Evolutionary conservation across 2,329 filamentous ascomycete species (phyloP).

Genomic region (Chrysosphaeria jannelii): DNA sequence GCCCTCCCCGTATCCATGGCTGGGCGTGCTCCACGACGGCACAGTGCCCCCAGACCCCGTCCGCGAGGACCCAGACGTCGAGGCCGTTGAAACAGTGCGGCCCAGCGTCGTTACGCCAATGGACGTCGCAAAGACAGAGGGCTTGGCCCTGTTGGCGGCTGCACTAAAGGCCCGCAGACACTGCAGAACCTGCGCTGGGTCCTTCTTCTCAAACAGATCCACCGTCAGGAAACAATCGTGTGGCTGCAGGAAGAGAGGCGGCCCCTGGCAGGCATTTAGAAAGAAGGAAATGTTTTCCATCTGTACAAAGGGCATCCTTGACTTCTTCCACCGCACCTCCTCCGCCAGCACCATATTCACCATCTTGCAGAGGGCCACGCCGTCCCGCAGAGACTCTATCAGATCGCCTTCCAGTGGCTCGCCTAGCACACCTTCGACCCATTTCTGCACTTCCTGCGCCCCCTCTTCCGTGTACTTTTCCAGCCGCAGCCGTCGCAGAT

Average conservation of each 20-base stretch:
- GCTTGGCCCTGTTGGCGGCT: constrained; percentile 45
- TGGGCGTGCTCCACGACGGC: constrained; percentile 93
- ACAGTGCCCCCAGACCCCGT: constrained; percentile 78
- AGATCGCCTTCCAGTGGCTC: constrained; percentile 49
- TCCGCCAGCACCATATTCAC: constrained; percentile 51
- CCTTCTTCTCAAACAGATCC: constrained; percentile 83
- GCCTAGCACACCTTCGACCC: constrained; percentile 61
- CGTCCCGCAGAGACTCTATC: constrained; percentile 66
- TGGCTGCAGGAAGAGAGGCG: constrained; percentile 61
- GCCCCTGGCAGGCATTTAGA: constrained; percentile 56
- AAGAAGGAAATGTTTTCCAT: constrained; percentile 99
- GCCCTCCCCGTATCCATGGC: constrained; percentile 95
- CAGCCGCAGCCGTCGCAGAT: constrained; percentile 76
- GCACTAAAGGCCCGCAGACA: constrained; percentile 80
- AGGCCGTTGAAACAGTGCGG: constrained; percentile 21
- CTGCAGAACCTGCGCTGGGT: constrained; percentile 84
- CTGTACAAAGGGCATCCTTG: constrained; percentile 89
- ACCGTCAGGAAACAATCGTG: constrained; percentile 95
- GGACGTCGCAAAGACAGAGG: constrained; percentile 37
- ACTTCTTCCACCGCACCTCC: constrained; percentile 71
- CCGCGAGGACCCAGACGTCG: constrained; percentile 31
- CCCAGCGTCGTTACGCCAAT: too few species aligned
- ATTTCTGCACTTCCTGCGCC: constrained; percentile 53
- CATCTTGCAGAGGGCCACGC: constrained; percentile 73
- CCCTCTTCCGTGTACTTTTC: constrained; percentile 80